Evolutionary conservation across 2,329 filamentous ascomycete species (phyloP).

Genomic region (Fusarium redolens): DNA sequence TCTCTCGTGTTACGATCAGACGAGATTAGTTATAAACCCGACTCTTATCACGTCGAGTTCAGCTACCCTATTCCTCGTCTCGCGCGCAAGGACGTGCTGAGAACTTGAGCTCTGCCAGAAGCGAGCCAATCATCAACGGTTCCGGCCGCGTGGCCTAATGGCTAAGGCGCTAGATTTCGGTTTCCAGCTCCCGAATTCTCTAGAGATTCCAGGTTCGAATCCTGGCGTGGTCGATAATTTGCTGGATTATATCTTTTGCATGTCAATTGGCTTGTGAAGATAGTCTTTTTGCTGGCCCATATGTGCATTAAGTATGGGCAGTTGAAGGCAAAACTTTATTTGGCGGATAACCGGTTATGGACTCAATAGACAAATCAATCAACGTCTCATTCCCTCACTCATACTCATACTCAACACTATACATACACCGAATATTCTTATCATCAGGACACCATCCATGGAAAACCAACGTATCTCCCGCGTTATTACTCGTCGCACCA

Average conservation of each 20-base stretch:
- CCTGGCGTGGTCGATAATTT: conserved; percentile 19
- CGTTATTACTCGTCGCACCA: conserved; percentile 17
- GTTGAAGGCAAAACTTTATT: no score
- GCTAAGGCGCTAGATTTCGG: conserved; percentile 33
- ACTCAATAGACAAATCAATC: no score
- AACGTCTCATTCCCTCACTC: neutral
- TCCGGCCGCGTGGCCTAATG: conserved; percentile 31
- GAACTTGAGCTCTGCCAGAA: accelerated
- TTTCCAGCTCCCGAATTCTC: neutral
- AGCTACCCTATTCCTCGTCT: neutral
- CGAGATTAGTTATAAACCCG: accelerated
- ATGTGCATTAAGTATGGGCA: no score
- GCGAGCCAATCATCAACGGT: conserved; percentile 5
- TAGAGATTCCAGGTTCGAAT: conserved; percentile 33
- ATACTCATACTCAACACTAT: neutral
- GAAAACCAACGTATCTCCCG: conserved; percentile 4
- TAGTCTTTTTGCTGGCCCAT: neutral
- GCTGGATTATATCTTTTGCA: neutral
- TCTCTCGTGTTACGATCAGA: no score
- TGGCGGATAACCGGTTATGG: no score
- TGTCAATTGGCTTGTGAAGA: no score
- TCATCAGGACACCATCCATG: conserved; percentile 19
- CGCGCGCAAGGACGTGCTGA: accelerated
- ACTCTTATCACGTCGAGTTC: accelerated
- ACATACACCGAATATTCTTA: neutral